These are phyloP conservation scores for Thermochaetoides thermophila DNA, from an alignment of 495 filamentous ascomycete species.

Conservation along the genomic window DNA sequence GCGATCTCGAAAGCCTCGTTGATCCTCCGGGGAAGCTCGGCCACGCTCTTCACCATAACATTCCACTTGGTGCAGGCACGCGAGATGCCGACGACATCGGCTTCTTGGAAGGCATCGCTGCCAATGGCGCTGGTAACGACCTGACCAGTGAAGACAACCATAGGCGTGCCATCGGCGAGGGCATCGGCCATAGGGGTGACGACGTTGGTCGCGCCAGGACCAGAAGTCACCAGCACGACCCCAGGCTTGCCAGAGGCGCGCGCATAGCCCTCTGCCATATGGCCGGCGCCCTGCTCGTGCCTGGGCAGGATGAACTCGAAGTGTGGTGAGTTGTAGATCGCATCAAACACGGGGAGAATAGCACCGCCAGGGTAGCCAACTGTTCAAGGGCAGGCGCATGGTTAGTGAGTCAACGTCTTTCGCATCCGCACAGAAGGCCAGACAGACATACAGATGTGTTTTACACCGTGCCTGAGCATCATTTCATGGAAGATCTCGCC, in stretches of 20 bases:
- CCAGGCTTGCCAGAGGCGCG: conserved; percentile 60
- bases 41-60: conserved; percentile 67
- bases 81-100: conserved; percentile 63
- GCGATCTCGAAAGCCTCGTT: conserved; percentile 81
- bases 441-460: conserved; percentile 66
- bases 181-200: conserved; percentile 70
- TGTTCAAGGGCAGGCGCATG: too few relatives aligned
- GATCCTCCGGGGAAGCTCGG: conserved; percentile 61
- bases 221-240: conserved; percentile 66
- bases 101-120: conserved; percentile 70
- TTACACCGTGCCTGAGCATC: conserved; percentile 86
- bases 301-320: conserved; percentile 63
- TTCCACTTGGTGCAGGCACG: conserved; percentile 76
- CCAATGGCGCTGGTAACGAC: conserved; percentile 58
- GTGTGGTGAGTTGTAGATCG: conserved; percentile 67
- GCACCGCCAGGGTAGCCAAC: conserved; percentile 66
- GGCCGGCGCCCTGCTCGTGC: conserved; percentile 69
- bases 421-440: conserved; percentile 3
- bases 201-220: conserved; percentile 66
- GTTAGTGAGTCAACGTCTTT: too few relatives aligned
- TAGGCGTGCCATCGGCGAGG: conserved; percentile 60
- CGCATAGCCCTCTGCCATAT: conserved; percentile 72
- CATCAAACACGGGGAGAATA: conserved; percentile 74
- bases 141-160: conserved; percentile 71
- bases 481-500: conserved; percentile 98